Evolutionary conservation across 1,284 basidiomycete species (phyloP).

Genomic region (Waitea zeae): DNA sequence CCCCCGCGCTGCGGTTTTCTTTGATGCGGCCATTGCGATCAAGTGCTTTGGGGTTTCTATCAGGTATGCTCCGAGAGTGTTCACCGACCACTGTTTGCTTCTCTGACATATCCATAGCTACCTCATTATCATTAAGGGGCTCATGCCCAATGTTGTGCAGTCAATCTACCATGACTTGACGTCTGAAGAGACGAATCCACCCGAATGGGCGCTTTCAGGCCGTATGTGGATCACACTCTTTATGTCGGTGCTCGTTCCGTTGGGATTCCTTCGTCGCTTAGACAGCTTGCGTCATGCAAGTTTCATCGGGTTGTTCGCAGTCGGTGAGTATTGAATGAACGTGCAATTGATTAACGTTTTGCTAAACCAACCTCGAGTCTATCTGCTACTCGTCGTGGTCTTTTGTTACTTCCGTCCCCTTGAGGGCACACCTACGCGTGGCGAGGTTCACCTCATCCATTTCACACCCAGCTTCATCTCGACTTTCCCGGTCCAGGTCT

Average conservation of each 20-base stretch:
- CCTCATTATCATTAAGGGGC: slow-evolving; percentile 84
- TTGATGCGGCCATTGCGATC: slow-evolving; percentile 88
- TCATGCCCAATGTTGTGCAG: slow-evolving; percentile 87
- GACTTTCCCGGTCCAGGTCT: slow-evolving; percentile 89
- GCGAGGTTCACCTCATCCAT: slow-evolving; percentile 51
- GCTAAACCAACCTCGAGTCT: slow-evolving; percentile 23
- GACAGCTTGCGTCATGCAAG: slow-evolving; percentile 74
- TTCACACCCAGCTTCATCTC: slow-evolving; percentile 69
- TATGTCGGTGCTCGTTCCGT: slow-evolving; percentile 73
- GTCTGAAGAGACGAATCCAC: slow-evolving; percentile 44
- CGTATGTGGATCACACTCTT: slow-evolving; percentile 72
- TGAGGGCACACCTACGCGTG: slow-evolving; percentile 35
- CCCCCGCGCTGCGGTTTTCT: slow-evolving; percentile 67
- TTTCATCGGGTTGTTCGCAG: slow-evolving; percentile 76
- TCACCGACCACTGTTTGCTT: not conserved
- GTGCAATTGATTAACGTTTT: slow-evolving; percentile 3
- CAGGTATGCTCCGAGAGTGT: slow-evolving; percentile 32
- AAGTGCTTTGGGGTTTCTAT: slow-evolving; percentile 97
- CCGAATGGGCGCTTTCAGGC: slow-evolving; percentile 61
- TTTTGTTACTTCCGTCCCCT: slow-evolving; percentile 59
- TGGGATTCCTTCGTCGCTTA: slow-evolving; percentile 75
- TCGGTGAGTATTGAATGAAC: slow-evolving; percentile 35
- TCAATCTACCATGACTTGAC: slow-evolving; percentile 69
- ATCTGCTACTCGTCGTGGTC: slow-evolving; percentile 60
- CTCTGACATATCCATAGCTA: slow-evolving; percentile 30